Base-by-base conservation (phyloP, 306 rosid species). In the Cicer bijugum region DNA sequence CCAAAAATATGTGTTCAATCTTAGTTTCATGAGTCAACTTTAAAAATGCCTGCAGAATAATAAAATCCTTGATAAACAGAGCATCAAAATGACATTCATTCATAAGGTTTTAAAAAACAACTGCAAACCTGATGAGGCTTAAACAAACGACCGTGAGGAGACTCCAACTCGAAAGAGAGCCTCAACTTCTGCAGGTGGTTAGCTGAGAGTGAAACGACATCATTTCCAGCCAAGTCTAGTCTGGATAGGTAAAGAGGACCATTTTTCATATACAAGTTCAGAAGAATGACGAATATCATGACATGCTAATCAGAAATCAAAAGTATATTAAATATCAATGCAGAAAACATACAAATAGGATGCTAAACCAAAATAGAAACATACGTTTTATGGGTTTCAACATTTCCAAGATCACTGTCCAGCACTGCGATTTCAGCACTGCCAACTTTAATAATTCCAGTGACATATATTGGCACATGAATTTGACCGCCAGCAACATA, bases 111-210 rank as follows among this genome's bases (percentile, higher is more conserved):
- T 55, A 71, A 73, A 48, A 43, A 62, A 59, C 60, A 71, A 74
- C 57, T 45, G 71, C 91, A 80, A 80, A 92, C 99, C 96, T 92
- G 99, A 78, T 92, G 96, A n/a, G 97, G 97, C 87, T 87, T 88
- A 76, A 91, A 95, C 78, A 64, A 78, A 61, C 78, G 84, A 43
- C 93, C 97, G 42, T 42, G 78, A 55, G 96, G 97, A 42, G 91
- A 86, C 78, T 89, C 78, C 84, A 95, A 83, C 68, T 84, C 88
- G 82, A 95, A 92, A 74, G 93, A 95, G 47, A 95, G 72, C 19
- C 89, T 90, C 83, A 92, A 76, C 83, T 92, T 95, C 83, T 92
- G 99, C 69, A 92, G 89, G 86, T 95, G 99, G 89, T 92, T 95
- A 48, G 99, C 97, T 42, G 97, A 86, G 80, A 92, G 79, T 45